Conservation (phyloP, 2,329 filamentous ascomycete genomes). For the Trichoderma breve region DNA sequence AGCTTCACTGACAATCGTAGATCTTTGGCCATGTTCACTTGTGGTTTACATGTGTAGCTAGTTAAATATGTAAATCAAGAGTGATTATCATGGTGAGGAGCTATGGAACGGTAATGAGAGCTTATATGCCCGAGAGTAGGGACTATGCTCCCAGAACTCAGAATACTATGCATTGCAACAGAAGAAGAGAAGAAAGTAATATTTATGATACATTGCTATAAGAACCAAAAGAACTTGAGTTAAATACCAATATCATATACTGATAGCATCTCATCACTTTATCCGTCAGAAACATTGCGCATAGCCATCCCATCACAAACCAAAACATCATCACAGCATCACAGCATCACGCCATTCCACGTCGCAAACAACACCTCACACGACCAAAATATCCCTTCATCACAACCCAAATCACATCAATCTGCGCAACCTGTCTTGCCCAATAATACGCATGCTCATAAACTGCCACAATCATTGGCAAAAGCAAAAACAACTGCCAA, state of each 20-base stretch:
- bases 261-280: too few relatives aligned
- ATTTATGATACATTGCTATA: not conserved
- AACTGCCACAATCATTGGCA: not conserved
- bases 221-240: rapidly evolving
- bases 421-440: not conserved
- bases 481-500: not conserved
- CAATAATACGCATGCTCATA: not conserved
- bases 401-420: not conserved
- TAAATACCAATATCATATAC: too few relatives aligned
- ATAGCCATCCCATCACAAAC: not conserved
- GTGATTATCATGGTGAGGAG: not conserved
- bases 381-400: not conserved
- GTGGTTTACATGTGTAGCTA: not conserved
- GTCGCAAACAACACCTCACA: not conserved
- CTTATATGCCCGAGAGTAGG: not conserved
- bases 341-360: not conserved
- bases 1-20: not conserved
- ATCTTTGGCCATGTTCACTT: not conserved
- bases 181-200: not conserved
- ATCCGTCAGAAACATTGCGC: not conserved
- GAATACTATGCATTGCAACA: not conserved
- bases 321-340: not conserved
- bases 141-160: not conserved
- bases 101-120: not conserved
- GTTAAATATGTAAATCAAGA: not conserved